Evolutionary conservation across 441 rosid species (phyloP), one percentile per base, ranked within the genome.

Genomic region (Syzygium syzygioides): DNA sequence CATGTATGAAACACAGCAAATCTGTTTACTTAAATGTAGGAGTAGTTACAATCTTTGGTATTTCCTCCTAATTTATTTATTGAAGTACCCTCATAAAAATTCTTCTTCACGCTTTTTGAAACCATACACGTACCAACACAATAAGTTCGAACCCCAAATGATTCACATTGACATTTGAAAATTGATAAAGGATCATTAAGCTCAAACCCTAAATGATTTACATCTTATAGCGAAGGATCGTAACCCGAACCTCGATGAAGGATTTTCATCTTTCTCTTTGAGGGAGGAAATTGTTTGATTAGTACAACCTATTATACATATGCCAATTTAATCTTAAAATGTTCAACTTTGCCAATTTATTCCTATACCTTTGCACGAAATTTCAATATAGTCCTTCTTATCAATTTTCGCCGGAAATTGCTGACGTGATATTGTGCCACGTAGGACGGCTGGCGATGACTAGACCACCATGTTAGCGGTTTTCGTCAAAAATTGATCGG

Each of bases 331-430:
- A 14, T 62, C 15, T 17, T 62, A n/a, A 62, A 62, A 8, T 14
- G 14, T 62, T 3, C 4, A 62, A 62, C n/a, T 62, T 14, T 62
- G 1, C 4, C 71, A n/a, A n/a, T 8, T n/a, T 62, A n/a, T 2
- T 14, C n/a, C 9, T 14, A n/a, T 6, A n/a, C 14, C 19, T 62
- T 62, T 30, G 4, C 0, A 2, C 19, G 0, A 14, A 2, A 0
- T 62, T 62, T n/a, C 10, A n/a, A n/a, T 14, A 7, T 1, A n/a
- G 10, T 62, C 4, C 7, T 62, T 62, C 3, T 0, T 1, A 2
- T 5, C 2, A 62, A 62, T n/a, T 62, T 62, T 62, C 17, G 1
- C 7, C 19, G 17, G 1, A 62, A 62, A 62, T n/a, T n/a, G 20
- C 1, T 62, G 4, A 50, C 13, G 12, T 50, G 4, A 12, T 2